Percentiles rank a stretch among this genome's conserved stretches.
Evolutionary conservation across 2,329 filamentous ascomycete genomes (phyloP).

Genomic region (Diaporthe humulicola): DNA sequence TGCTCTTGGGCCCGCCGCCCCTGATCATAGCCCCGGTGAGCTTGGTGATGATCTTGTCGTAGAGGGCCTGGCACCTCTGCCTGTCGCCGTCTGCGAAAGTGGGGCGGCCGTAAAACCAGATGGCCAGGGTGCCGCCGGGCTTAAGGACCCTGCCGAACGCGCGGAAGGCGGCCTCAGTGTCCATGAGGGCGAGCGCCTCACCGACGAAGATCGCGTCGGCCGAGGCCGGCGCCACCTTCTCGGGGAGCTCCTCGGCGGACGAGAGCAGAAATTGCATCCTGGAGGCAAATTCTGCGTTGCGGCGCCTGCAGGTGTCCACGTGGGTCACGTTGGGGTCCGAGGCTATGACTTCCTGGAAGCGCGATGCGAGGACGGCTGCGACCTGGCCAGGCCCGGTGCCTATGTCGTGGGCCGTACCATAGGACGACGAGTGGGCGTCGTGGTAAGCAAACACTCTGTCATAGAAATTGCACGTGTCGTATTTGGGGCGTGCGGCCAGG

Average conservation of each 20-base stretch:
- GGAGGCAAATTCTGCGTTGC: not conserved
- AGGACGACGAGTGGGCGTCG: not conserved
- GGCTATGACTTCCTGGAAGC: not conserved
- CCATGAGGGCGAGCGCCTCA: not conserved
- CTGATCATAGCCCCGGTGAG: not conserved
- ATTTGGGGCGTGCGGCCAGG: not conserved
- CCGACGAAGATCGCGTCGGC: not conserved
- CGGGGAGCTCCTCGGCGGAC: not conserved
- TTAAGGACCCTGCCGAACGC: not conserved
- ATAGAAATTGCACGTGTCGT: not conserved
- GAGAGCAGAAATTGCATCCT: not conserved
- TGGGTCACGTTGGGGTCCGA: not conserved
- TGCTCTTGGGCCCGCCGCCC: too few relatives aligned
- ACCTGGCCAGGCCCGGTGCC: not conserved
- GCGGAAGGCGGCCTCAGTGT: not conserved
- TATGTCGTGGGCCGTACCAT: not conserved
- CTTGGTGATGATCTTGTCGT: not conserved
- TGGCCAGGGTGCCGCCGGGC: not conserved
- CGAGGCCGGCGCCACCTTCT: not conserved
- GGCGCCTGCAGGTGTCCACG: not conserved
- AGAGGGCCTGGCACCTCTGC: not conserved
- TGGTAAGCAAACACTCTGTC: not conserved
- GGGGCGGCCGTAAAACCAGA: not conserved
- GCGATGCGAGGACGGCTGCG: not conserved
- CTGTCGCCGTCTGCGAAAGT: not conserved